Conservation (phyloP, 2,329 filamentous ascomycete genomes). For the Xylariaceae sp. region DNA sequence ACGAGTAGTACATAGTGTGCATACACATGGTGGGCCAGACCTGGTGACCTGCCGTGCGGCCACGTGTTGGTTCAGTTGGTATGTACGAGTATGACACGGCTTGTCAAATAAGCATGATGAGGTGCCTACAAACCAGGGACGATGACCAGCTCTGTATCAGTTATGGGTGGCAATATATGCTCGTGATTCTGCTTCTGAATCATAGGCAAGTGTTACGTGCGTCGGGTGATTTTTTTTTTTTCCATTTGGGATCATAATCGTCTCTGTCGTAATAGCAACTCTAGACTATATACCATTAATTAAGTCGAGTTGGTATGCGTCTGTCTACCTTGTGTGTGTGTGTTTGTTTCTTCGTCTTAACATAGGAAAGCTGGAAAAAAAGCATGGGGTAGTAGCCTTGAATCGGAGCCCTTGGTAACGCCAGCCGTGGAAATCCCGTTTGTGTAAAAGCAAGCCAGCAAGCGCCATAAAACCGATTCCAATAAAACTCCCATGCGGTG, state of each 20-base stretch:
- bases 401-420: constrained; percentile 16
- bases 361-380: constrained; percentile 1
- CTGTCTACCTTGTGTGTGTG: background rate
- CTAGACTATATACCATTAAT: background rate
- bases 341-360: background rate
- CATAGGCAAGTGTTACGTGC: no score
- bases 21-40: background rate
- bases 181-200: background rate
- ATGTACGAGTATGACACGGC: background rate
- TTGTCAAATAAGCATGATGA: background rate
- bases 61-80: background rate
- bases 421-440: constrained; percentile 16
- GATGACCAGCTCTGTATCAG: background rate
- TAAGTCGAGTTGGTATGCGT: background rate
- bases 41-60: background rate
- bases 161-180: background rate
- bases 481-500: constrained; percentile 3
- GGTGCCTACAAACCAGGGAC: background rate
- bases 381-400: constrained; percentile 1
- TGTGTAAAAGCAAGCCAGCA: constrained; percentile 4
- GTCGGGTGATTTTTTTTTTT: background rate
- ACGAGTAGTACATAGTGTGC: background rate
- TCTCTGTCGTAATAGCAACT: background rate
- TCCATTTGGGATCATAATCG: background rate
- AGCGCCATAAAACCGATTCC: constrained; percentile 7